phyloP scores from a whole-genome alignment of 441 rosid species.

The Pelargonium cotyledonis region DNA sequence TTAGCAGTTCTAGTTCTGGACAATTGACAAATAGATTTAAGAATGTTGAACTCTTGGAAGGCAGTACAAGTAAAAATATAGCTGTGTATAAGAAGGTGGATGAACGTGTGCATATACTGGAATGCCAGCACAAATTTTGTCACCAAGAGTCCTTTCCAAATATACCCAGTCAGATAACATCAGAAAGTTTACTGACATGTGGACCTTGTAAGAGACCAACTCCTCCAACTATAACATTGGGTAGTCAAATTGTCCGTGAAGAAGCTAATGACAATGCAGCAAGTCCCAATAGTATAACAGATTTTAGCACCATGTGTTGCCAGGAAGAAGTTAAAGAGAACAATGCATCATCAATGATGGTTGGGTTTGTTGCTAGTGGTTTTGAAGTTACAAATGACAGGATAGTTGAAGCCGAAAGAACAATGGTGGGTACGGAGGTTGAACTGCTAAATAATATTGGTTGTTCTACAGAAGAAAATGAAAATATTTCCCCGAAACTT shows the following conservation, averaged over 20 bases:
- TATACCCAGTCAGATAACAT: background rate
- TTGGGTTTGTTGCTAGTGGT: conserved; percentile 14
- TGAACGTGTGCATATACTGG: conserved; percentile 4
- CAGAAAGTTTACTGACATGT: conserved; percentile 18
- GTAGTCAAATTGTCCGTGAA: conserved; percentile 10
- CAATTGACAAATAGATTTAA: conserved; percentile 18
- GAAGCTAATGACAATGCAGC: conserved; percentile 20
- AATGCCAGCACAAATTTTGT: conserved; percentile 10
- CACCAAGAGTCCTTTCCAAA: conserved; percentile 11
- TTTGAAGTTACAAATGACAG: conserved; percentile 9
- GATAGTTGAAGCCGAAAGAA: conserved; percentile 20
- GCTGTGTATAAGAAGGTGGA: conserved; percentile 11
- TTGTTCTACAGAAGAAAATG: conserved; percentile 20
- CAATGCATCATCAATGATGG: conserved; percentile 10
- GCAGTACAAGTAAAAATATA: conserved; percentile 9
- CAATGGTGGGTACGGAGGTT: conserved; percentile 16
- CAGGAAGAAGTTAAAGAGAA: conserved; percentile 22
- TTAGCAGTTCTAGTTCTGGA: conserved; percentile 26
- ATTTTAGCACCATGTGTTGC: background rate
- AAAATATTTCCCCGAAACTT: conserved; percentile 16
- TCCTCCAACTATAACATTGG: conserved; percentile 20
- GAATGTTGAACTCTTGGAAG: conserved; percentile 16
- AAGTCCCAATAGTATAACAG: conserved; percentile 18
- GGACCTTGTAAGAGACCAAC: conserved; percentile 21
- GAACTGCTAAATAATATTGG: conserved; percentile 20